Evolutionary conservation across 495 filamentous ascomycete genomes (phyloP).

Genomic region (Cenococcum geophilum): DNA sequence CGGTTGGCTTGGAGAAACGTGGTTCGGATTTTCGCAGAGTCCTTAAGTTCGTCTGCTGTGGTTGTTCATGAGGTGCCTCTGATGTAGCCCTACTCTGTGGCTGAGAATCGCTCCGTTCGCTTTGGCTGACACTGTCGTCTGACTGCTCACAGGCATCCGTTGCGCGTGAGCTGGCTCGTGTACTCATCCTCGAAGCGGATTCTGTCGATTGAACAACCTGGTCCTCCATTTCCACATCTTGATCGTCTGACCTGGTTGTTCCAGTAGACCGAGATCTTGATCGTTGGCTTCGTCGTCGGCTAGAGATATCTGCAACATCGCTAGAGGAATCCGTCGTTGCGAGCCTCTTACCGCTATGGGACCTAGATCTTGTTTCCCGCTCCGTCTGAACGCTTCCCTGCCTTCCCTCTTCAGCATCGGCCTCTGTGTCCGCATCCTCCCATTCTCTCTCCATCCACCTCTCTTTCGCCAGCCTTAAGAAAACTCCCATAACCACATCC

Average conservation of each 20-base stretch:
- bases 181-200: too few relatives aligned
- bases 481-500: conserved; percentile 57
- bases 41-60: background rate
- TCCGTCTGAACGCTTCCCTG: background rate
- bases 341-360: background rate
- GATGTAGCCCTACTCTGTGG: conserved; percentile 12
- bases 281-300: background rate
- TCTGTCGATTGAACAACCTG: too few relatives aligned
- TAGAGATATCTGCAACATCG: background rate
- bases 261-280: background rate
- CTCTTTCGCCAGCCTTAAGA: conserved; percentile 60
- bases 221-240: too few relatives aligned
- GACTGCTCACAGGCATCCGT: background rate
- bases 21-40: background rate
- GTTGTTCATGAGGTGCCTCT: background rate
- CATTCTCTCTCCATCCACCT: conserved; percentile 43
- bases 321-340: background rate
- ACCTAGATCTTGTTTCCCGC: conserved; percentile 31
- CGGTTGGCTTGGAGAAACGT: conserved; percentile 31
- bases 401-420: background rate
- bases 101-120: background rate
- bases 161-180: background rate
- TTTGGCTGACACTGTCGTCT: conserved; percentile 12
- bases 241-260: too few relatives aligned
- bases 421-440: background rate